Evolutionary conservation across 192 early-diverging fungal genomes (phyloP).

Genomic region (Diversispora epigaea): DNA sequence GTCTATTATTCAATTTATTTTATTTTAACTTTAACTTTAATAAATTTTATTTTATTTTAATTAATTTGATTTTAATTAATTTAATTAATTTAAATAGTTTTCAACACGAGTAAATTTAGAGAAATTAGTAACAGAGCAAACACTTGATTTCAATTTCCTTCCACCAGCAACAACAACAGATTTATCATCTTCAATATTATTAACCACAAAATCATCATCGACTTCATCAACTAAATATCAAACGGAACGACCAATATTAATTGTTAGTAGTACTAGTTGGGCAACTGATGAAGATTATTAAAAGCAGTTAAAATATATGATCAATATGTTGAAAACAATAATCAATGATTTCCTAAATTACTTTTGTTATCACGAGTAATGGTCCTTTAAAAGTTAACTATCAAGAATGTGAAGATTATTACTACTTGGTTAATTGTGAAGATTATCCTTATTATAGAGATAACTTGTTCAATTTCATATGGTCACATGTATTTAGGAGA

Average conservation of each 20-base stretch:
- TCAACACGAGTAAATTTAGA: constrained; percentile 43
- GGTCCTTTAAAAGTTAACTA: constrained; percentile 70
- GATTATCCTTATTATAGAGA: constrained; percentile 87
- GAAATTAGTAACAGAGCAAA: constrained; percentile 44
- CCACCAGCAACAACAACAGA: constrained; percentile 32
- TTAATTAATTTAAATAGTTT: too few relatives aligned
- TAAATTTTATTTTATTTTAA: too few relatives aligned
- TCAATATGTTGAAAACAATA: constrained; percentile 26
- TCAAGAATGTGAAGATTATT: constrained; percentile 60
- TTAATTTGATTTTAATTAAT: too few relatives aligned
- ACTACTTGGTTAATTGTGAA: constrained; percentile 78
- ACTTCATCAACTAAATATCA: constrained; percentile 39
- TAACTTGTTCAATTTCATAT: too few relatives aligned
- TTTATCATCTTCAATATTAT: constrained; percentile 46
- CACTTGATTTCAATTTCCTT: constrained; percentile 42
- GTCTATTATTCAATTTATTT: too few relatives aligned
- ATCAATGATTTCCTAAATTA: constrained; percentile 51
- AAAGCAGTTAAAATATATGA: constrained; percentile 65
- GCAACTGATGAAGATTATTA: constrained; percentile 91
- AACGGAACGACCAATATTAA: constrained; percentile 66
- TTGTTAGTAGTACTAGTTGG: constrained; percentile 92
- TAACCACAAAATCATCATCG: constrained; percentile 44
- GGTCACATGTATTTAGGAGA: too few relatives aligned
- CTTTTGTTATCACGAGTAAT: constrained; percentile 89
- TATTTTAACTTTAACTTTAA: too few relatives aligned